Evolutionary conservation across 768 basidiomycete genomes (phyloP), one percentile per base, ranked within the genome.

Genomic region (Russula sp.): DNA sequence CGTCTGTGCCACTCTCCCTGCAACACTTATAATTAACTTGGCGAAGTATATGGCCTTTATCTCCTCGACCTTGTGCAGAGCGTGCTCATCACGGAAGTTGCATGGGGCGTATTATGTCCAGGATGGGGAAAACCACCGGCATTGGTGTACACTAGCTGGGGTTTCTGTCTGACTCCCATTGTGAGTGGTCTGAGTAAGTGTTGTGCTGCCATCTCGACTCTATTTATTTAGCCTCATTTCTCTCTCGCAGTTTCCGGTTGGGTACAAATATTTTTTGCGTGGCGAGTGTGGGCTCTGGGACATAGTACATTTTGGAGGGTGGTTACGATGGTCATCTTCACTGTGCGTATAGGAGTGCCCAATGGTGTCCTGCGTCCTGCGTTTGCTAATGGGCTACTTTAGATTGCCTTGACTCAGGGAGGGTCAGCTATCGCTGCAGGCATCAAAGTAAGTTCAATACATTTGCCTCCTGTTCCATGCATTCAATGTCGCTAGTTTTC

Each of bases 231-330:
- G 8, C 0, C 14, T 25, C 6, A 14, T 34, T 32, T 35, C 18
- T 32, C 10, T 9, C 13, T 41, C 29, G 13, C 45, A 60, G 59
- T 55, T 60, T 14, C 59, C 6, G 2, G 20, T 8, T 47, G 36
- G 53, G 53, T 60, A 18, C 52, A 60, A 18, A 48, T 48, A 22
- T 60, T 55, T n/a, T 60, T 55, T 41, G 59, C 59, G 9, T 48
- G 46, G 52, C 36, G 59, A 22, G 32, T 60, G 6, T 55, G 53
- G 59, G 14, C 3, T 7, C 3, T 60, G 20, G 59, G 59, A 39
- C 46, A 16, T 16, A 42, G 16, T 14, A 2, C 1, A 3, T 54
- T 60, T 36, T 60, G 59, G 59, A 60, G 41, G 36, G 22, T 8
- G n/a, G 38, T 60, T 22, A 41, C 46, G 1, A 32, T 34, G 38